These are phyloP conservation scores for Flaveria ramosissima DNA, from an alignment of 129 eudicot genomes.

Conservation along the genomic window DNA sequence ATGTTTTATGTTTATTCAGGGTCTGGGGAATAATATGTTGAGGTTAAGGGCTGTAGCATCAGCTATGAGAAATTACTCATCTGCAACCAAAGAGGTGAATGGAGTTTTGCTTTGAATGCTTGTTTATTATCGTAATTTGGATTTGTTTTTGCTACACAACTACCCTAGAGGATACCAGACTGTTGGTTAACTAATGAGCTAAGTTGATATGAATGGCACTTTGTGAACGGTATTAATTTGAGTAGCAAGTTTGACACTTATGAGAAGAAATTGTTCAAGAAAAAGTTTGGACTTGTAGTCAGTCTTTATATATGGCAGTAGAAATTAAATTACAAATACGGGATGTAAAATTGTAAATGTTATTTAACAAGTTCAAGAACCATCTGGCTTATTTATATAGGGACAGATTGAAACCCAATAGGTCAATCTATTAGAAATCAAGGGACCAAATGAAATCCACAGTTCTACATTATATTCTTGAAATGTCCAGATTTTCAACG, in stretches of 20 bases:
- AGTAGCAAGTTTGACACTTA: not conserved
- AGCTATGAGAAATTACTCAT: conserved; percentile 24
- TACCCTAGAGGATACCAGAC: conserved; percentile 1
- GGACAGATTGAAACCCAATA: not conserved
- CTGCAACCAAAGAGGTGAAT: conserved; percentile 37
- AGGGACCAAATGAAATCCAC: not conserved
- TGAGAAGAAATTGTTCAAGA: not conserved
- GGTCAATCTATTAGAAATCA: not conserved
- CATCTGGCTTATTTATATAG: not conserved
- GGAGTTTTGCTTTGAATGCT: not conserved
- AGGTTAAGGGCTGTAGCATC: conserved; percentile 29
- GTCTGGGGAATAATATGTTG: conserved; percentile 10
- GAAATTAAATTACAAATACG: not conserved
- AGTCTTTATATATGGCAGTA: not conserved
- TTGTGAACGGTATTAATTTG: not conserved
- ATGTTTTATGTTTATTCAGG: conserved; percentile 15
- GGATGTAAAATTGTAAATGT: not conserved
- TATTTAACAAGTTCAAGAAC: conserved; percentile 1
- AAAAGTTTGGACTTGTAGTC: not conserved
- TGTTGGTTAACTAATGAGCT: not conserved
- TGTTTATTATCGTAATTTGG: not conserved
- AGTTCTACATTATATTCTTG: not conserved
- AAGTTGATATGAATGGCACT: not conserved
- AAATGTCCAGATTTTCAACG: not conserved
- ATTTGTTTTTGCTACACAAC: not conserved